Evolutionary conservation across 2,329 filamentous ascomycete genomes (phyloP).

Genomic region (Leptographium galeiforme): DNA sequence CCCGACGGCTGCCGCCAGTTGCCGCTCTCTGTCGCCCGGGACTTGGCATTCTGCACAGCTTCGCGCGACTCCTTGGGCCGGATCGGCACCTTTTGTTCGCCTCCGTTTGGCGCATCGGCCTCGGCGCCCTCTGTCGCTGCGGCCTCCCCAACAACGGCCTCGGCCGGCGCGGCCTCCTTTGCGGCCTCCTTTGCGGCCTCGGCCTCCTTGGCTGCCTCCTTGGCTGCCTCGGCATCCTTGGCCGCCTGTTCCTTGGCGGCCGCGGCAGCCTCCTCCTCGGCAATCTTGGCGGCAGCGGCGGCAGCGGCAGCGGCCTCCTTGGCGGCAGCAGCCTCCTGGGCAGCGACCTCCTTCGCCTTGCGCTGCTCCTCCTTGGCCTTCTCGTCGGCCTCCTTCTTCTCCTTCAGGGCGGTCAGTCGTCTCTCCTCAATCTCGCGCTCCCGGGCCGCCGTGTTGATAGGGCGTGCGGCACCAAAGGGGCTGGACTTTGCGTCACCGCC

Average conservation of each 20-base stretch:
- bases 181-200: neutral
- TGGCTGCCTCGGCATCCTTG: neutral
- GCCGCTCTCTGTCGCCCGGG: constrained; percentile 42
- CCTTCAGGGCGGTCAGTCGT: constrained; percentile 55
- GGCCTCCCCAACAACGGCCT: neutral
- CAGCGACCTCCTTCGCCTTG: constrained; percentile 50
- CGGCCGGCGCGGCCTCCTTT: constrained; percentile 1
- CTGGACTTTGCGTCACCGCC: constrained; percentile 65
- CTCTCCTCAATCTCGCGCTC: constrained; percentile 89
- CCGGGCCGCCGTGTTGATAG: constrained; percentile 82
- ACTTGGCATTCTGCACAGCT: constrained; percentile 31
- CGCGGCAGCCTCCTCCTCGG: constrained; percentile 7
- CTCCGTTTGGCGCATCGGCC: neutral
- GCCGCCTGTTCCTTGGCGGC: neutral
- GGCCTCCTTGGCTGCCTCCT: constrained; percentile 11
- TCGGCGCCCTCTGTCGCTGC: neutral
- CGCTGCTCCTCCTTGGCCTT: constrained; percentile 67
- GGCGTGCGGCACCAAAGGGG: constrained; percentile 84
- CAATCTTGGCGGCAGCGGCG: constrained; percentile 20
- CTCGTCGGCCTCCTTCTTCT: constrained; percentile 80
- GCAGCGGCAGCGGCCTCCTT: constrained; percentile 49
- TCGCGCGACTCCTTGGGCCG: constrained; percentile 26
- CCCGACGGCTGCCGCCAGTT: constrained; percentile 45
- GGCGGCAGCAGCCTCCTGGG: constrained; percentile 35
- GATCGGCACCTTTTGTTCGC: constrained; percentile 16